Percentiles rank a stretch among this genome's conserved stretches.
Evolutionary conservation across 177 flowering plant species (phyloP).

Genomic region (Vitis hybrid): DNA sequence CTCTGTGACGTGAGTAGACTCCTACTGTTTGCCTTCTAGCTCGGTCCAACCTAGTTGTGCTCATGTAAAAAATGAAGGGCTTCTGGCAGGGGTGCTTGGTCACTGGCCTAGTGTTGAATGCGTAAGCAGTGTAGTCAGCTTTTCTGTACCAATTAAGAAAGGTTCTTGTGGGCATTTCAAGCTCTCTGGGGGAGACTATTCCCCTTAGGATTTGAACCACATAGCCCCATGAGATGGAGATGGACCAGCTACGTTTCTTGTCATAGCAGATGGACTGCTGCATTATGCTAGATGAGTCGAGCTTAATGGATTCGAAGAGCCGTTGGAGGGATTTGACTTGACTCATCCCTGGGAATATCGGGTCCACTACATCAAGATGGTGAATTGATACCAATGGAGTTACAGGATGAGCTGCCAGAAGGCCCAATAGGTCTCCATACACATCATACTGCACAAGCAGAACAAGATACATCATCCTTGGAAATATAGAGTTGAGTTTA

Average conservation of each 20-base stretch:
- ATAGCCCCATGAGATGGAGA: conserved; percentile 77
- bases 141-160: conserved; percentile 73
- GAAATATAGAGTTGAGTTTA: neutral
- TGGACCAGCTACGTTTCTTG: conserved; percentile 47
- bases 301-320: conserved; percentile 41
- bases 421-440: conserved; percentile 66
- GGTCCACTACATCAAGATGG: conserved; percentile 76
- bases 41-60: conserved; percentile 30
- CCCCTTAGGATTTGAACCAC: conserved; percentile 69
- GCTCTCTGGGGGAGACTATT: conserved; percentile 64
- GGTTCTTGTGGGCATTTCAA: conserved; percentile 73
- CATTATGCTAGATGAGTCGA: conserved; percentile 64
- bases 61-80: conserved; percentile 58
- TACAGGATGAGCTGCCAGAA: conserved; percentile 66
- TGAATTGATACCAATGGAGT: conserved; percentile 66
- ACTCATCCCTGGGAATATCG: conserved; percentile 57
- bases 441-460: conserved; percentile 60
- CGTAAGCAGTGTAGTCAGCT: conserved; percentile 72
- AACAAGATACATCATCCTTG: neutral
- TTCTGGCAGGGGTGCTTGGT: conserved; percentile 66
- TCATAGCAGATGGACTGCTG: conserved; percentile 85
- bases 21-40: conserved; percentile 39
- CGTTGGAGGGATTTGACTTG: conserved; percentile 34
- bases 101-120: conserved; percentile 84
- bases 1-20: conserved; percentile 31